A percentile compares a stretch with the other conserved stretches of the same genome.
Evolutionary conservation across 2,329 filamentous ascomycete genomes (phyloP).

Genomic region (Ceratocystis diversiconidia): DNA sequence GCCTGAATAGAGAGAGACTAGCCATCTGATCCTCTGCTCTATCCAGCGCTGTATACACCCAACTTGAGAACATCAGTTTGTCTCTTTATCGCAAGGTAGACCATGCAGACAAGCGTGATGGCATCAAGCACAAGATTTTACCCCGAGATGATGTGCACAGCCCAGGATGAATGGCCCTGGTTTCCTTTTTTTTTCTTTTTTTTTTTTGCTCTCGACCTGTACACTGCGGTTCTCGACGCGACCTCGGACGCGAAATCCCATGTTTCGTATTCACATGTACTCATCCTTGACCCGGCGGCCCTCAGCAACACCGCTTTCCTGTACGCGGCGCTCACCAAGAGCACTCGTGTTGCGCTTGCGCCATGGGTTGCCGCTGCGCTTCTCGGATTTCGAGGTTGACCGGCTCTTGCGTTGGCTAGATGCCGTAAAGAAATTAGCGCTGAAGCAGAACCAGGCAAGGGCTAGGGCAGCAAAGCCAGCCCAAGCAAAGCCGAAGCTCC

Average conservation of each 20-base stretch:
- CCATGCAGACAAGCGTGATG: conserved; percentile 1
- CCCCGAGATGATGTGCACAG: not conserved
- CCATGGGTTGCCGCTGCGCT: conserved; percentile 17
- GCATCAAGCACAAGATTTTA: not conserved
- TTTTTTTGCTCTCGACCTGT: not conserved
- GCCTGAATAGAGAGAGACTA: not conserved
- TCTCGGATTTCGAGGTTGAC: conserved; percentile 14
- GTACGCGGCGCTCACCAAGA: conserved; percentile 27
- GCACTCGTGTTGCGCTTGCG: conserved; percentile 25
- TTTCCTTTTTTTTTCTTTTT: not conserved
- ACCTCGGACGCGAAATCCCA: not conserved
- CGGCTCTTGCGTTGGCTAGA: conserved; percentile 29
- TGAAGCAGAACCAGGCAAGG: conserved; percentile 54
- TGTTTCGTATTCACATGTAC: conserved; percentile 36
- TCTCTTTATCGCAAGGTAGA: not conserved
- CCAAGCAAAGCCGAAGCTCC: conserved; percentile 68
- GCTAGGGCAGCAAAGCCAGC: conserved; percentile 52
- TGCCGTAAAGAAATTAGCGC: conserved; percentile 34
- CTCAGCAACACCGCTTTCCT: conserved; percentile 23
- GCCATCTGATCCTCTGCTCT: not conserved
- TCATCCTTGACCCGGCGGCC: conserved; percentile 55
- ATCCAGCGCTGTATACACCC: not conserved
- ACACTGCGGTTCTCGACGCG: not conserved
- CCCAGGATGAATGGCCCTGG: not conserved
- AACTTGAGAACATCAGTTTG: not conserved